phyloP scores from a whole-genome alignment of 331 rosid genomes.

The Telfairia occidentalis region DNA sequence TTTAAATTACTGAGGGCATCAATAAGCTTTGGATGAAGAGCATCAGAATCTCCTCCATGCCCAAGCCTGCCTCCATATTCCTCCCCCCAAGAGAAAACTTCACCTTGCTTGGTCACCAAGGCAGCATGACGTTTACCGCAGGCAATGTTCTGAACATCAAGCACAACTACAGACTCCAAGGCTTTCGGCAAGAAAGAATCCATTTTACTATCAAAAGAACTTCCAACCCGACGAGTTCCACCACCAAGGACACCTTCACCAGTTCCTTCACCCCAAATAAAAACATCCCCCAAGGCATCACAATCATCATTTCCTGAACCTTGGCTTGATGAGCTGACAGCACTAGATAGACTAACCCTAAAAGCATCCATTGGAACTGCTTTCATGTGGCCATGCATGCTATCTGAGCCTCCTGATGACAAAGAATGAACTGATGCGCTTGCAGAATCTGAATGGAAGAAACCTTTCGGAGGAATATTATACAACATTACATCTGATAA shows the following conservation, averaged over 20 bases:
- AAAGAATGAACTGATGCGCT: constrained; percentile 86
- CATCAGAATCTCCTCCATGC: constrained; percentile 94
- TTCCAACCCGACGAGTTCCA: constrained; percentile 78
- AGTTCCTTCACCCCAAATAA: constrained; percentile 96
- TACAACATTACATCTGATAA: constrained; percentile 66
- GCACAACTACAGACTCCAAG: constrained; percentile 90
- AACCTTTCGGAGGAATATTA: constrained; percentile 79
- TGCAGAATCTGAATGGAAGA: constrained; percentile 90
- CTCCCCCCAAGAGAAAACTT: constrained; percentile 97
- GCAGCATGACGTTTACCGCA: constrained; percentile 97
- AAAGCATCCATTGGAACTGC: constrained; percentile 83
- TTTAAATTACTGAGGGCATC: constrained; percentile 72
- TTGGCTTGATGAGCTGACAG: constrained; percentile 97
- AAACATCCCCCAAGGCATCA: constrained; percentile 98
- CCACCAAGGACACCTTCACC: constrained; percentile 98
- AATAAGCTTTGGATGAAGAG: constrained; percentile 82
- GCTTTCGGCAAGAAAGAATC: constrained; percentile 92
- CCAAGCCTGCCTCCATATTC: constrained; percentile 98
- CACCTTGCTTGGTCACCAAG: constrained; percentile 95
- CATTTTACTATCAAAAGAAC: constrained; percentile 44
- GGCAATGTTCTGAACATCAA: constrained; percentile 92
- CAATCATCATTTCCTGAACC: constrained; percentile 99
- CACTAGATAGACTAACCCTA: constrained; percentile 98
- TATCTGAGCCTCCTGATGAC: constrained; percentile 97
- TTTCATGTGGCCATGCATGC: constrained; percentile 84